These are phyloP conservation scores for Podospora fimiseda DNA, from an alignment of 495 filamentous ascomycete genomes.

Conservation along the genomic window DNA sequence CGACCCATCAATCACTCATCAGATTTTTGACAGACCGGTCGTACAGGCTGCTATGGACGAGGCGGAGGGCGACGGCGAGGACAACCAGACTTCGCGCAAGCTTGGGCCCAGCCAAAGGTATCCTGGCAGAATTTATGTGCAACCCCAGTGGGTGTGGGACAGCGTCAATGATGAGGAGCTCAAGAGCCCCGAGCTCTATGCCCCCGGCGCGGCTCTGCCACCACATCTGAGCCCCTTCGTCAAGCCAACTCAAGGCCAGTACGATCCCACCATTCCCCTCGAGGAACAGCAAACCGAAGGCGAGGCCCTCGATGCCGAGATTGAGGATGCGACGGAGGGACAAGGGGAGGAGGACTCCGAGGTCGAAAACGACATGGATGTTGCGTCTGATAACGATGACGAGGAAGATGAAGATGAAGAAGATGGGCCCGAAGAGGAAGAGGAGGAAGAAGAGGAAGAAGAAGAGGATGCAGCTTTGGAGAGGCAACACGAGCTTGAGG, in stretches of 20 bases:
- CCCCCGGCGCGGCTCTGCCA: constrained; percentile 79
- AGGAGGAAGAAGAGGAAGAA: constrained; percentile 42
- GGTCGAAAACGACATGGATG: constrained; percentile 38
- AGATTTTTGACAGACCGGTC: constrained; percentile 83
- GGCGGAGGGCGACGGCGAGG: constrained; percentile 50
- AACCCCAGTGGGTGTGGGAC: constrained; percentile 99
- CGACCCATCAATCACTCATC: constrained; percentile 86
- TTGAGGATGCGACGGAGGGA: constrained; percentile 46
- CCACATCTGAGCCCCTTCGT: constrained; percentile 97
- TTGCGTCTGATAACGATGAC: constrained; percentile 37
- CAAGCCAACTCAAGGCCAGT: constrained; percentile 71
- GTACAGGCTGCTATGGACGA: constrained; percentile 55
- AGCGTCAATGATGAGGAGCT: constrained; percentile 84
- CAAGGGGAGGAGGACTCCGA: constrained; percentile 30
- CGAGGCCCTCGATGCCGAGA: constrained; percentile 60
- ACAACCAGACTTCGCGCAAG: constrained; percentile 50
- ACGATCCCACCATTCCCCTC: constrained; percentile 78
- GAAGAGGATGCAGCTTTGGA: constrained; percentile 42
- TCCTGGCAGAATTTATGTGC: constrained; percentile 83
- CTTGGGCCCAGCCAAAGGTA: constrained; percentile 58
- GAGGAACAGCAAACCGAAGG: constrained; percentile 78
- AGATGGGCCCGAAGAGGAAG: constrained; percentile 39
- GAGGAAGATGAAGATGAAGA: constrained; percentile 35
- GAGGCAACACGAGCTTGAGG: constrained; percentile 84
- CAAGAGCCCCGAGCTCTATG: constrained; percentile 81